A percentile compares a stretch with the other conserved stretches of the same genome.
These are phyloP conservation scores for Collybia sp. DNA, from an alignment of 768 basidiomycete species.

Conservation along the genomic window DNA sequence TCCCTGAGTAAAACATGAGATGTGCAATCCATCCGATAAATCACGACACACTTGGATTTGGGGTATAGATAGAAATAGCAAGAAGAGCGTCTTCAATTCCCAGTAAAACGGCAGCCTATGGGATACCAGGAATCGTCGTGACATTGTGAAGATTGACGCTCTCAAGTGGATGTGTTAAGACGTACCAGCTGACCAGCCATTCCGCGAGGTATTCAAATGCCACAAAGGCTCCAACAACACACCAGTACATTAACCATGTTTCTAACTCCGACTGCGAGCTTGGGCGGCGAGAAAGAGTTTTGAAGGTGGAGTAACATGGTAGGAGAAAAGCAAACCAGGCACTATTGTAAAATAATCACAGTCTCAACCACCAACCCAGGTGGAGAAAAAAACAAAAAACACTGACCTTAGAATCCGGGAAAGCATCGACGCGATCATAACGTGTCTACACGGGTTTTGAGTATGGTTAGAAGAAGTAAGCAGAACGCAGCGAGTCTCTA, in stretches of 20 bases:
- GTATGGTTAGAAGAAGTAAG: no score
- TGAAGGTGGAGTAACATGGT: slow-evolving; percentile 63
- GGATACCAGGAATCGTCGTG: background rate
- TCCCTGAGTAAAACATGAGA: slow-evolving; percentile 37
- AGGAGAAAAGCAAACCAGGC: slow-evolving; percentile 71
- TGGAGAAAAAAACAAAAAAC: slow-evolving; percentile 2
- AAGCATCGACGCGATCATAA: slow-evolving; percentile 44
- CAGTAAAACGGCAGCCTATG: slow-evolving; percentile 73
- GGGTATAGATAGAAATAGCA: slow-evolving; percentile 65
- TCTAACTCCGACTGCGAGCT: slow-evolving; percentile 48
- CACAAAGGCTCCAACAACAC: slow-evolving; percentile 53
- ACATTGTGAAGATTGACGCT: no score
- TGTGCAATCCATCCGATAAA: background rate
- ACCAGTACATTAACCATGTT: slow-evolving; percentile 60
- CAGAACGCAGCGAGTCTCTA: no score
- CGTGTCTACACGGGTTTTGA: slow-evolving; percentile 2
- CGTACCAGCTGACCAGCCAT: slow-evolving; percentile 63
- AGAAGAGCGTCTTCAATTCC: slow-evolving; percentile 64
- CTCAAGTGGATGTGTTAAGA: slow-evolving; percentile 2
- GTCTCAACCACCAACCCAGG: background rate
- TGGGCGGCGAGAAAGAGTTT: slow-evolving; percentile 54
- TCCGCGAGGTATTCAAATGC: slow-evolving; percentile 61
- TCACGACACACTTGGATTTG: slow-evolving; percentile 53
- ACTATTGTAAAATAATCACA: slow-evolving; percentile 24
- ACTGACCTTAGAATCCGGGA: slow-evolving; percentile 46